Evolutionary conservation across 768 basidiomycete genomes (phyloP).

Genomic region (Lanmaoa pseudosensibilis): DNA sequence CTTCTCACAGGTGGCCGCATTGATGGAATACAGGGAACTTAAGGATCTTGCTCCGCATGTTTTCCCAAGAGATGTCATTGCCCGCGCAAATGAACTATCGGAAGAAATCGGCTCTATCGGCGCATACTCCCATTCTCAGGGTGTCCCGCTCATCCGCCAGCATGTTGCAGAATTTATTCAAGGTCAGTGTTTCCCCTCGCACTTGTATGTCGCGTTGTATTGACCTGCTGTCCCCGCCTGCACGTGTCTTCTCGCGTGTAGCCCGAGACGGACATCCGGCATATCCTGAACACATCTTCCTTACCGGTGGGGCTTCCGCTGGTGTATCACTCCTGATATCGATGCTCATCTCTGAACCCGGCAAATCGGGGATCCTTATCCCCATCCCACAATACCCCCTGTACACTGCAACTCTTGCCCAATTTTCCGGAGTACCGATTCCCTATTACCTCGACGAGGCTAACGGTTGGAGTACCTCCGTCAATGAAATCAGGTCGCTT

Average conservation of each 20-base stretch:
- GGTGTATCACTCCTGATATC: slow-evolving; percentile 88
- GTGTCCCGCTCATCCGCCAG: slow-evolving; percentile 83
- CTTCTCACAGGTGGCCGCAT: slow-evolving; percentile 68
- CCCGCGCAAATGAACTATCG: slow-evolving; percentile 77
- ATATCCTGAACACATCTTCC: slow-evolving; percentile 83
- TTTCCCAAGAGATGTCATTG: slow-evolving; percentile 85
- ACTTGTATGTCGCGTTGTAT: not conserved
- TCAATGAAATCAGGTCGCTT: slow-evolving; percentile 61
- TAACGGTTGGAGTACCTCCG: slow-evolving; percentile 79
- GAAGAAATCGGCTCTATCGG: slow-evolving; percentile 89
- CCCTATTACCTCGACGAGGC: slow-evolving; percentile 90
- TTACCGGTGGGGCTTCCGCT: slow-evolving; percentile 91
- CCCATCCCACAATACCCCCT: slow-evolving; percentile 98
- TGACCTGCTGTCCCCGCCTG: slow-evolving; percentile 3
- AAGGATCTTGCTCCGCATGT: slow-evolving; percentile 70
- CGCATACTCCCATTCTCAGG: slow-evolving; percentile 95
- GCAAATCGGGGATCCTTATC: slow-evolving; percentile 76
- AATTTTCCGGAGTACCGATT: slow-evolving; percentile 73
- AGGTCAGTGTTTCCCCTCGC: slow-evolving; percentile 45
- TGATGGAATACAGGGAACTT: slow-evolving; percentile 90
- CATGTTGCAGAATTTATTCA: slow-evolving; percentile 88
- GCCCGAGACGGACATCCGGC: slow-evolving; percentile 90
- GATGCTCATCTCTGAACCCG: slow-evolving; percentile 67
- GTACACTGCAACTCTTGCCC: slow-evolving; percentile 93
- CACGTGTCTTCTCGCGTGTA: slow-evolving; percentile 30